Evolutionary conservation across 2,329 filamentous ascomycete genomes (phyloP).

Genomic region (Colletotrichum navitas): DNA sequence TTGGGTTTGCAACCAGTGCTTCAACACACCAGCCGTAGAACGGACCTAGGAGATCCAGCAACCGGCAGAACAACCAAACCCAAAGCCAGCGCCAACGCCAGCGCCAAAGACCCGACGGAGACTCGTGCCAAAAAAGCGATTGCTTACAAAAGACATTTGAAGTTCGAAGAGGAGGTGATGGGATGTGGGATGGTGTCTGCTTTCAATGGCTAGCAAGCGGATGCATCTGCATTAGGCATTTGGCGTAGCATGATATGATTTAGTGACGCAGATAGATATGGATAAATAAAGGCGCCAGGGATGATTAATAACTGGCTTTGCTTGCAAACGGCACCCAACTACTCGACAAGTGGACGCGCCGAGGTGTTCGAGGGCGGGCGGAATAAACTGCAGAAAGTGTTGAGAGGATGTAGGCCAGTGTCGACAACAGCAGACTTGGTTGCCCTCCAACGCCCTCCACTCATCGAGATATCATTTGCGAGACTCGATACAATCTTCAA

Average conservation of each 20-base stretch:
- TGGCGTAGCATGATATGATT: conserved; percentile 21
- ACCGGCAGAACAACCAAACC: not conserved
- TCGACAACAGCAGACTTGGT: not conserved
- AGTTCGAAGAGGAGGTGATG: not conserved
- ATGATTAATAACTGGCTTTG: conserved; percentile 6
- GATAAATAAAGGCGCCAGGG: conserved; percentile 12
- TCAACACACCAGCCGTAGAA: conserved; percentile 8
- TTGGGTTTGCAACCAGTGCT: conserved; percentile 40
- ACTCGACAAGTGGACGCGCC: not conserved
- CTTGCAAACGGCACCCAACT: not conserved
- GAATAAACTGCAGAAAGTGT: not conserved
- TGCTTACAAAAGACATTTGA: not conserved
- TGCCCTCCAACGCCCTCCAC: too few relatives aligned
- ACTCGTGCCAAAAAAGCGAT: conserved; percentile 4
- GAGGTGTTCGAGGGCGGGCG: not conserved
- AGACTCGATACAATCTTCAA: not conserved
- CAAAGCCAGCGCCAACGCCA: not conserved
- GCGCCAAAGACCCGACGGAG: not conserved
- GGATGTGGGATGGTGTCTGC: not conserved
- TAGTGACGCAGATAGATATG: conserved; percentile 13
- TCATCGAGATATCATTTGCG: not conserved
- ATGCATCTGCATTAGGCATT: conserved; percentile 33
- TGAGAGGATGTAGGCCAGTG: not conserved
- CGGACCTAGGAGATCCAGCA: conserved; percentile 20
- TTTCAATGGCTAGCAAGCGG: conserved; percentile 21